Base-by-base conservation (phyloP, 2,329 filamentous ascomycete genomes). In the Claviceps paspali region DNA sequence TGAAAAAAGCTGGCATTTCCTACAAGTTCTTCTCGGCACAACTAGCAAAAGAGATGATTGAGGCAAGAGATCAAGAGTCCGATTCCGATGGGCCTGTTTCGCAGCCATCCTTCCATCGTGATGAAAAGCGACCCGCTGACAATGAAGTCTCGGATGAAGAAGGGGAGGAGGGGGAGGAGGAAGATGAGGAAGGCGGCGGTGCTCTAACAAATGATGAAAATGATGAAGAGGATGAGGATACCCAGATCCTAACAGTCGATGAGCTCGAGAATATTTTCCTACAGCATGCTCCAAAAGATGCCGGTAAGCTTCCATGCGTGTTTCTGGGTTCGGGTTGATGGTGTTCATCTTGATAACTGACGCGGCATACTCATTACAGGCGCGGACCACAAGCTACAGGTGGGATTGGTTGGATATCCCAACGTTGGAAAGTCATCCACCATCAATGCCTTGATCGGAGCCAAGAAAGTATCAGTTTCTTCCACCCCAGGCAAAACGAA, bases 391-490 rank as follows among this genome's bases (percentile, higher is more conserved):
- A 95, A 92, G 58, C 79, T 87, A 4, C 78, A 85, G 45, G 91
- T 98, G 47, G 91, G 91, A 49, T 68, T 98, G 15, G 91, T 98
- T 27, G 91, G 91, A 41, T 98, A 98, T 61, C 91, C 91, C 52
- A 98, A 98, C 63, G 91, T 98, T 45, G 91, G 91, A 62, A 98
- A 98, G 64, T 98, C 92, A 1, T 95, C 87, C 34, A 98, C 91
- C 12, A 98, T 98, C 69, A 98, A 98, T 64, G 88, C 91, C 29
- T 73, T 98, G n/a, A 87, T 96, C 41, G 92, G 92, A 35, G 79
- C 91, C 38, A 98, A 96, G 66, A 98, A 96, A 63, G 91, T 98
- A 5, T 96, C 88, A 0, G 92, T 98, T 28, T 98, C 91, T 12
- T 81, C 88, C 11, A 98, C 91, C 1, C 91, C 91, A 4, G 91